A percentile compares a stretch with the other conserved stretches of the same genome.
Evolutionary conservation across 2,329 filamentous ascomycete genomes (phyloP).

Genomic region (Aureobasidium lini): DNA sequence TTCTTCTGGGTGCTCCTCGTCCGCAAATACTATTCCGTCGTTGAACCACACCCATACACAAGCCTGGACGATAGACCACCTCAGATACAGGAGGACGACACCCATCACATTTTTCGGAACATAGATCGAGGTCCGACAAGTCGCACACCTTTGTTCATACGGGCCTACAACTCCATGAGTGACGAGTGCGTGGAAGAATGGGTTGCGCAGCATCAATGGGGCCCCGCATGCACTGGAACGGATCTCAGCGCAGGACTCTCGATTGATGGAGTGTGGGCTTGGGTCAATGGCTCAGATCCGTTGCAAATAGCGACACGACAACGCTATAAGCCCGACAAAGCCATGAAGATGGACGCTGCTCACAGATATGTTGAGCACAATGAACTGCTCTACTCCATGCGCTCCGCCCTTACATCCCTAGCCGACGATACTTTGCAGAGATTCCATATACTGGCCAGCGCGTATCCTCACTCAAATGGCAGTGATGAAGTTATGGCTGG

Average conservation of each 20-base stretch:
- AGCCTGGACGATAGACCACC: neutral
- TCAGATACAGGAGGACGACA: neutral
- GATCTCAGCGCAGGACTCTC: neutral
- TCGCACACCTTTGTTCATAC: neutral
- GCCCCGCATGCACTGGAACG: neutral
- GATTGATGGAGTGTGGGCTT: neutral
- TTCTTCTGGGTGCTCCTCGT: neutral
- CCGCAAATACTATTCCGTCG: neutral
- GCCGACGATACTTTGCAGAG: neutral
- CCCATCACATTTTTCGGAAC: neutral
- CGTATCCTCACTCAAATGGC: neutral
- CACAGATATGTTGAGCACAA: neutral
- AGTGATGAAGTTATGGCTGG: neutral
- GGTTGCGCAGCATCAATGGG: neutral
- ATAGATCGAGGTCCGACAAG: neutral
- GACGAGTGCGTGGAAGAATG: neutral
- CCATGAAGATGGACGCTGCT: neutral
- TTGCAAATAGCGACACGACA: neutral
- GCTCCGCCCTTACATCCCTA: neutral
- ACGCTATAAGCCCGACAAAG: neutral
- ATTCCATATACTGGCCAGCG: neutral
- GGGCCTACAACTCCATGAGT: neutral
- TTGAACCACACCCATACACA: neutral
- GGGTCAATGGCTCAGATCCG: neutral
- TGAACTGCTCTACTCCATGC: neutral